Conservation (phyloP, 1,139 yeast genomes). For the Zhuliangozyma blackwelliae region DNA sequence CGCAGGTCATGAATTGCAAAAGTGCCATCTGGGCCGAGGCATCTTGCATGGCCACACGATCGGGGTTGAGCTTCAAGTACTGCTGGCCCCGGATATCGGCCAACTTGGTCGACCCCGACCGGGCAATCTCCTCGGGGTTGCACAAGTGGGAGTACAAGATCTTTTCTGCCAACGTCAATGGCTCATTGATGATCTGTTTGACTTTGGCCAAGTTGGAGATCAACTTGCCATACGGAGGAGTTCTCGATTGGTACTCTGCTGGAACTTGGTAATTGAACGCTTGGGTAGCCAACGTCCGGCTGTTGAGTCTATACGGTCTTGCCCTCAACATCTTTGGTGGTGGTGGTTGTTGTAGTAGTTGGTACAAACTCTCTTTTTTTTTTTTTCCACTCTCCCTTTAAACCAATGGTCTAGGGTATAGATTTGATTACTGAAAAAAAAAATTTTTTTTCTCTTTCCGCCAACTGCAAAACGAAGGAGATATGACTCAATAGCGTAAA, state of each 20-base stretch:
- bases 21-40: conserved; percentile 98
- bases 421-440: conserved; percentile 10
- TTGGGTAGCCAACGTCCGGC: conserved; percentile 30
- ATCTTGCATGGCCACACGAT: conserved; percentile 98
- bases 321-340: conserved; percentile 8
- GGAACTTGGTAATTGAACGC: conserved; percentile 44
- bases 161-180: conserved; percentile 90
- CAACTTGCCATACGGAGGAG: conserved; percentile 85
- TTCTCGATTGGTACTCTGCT: conserved; percentile 56
- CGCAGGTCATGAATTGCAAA: conserved; percentile 94
- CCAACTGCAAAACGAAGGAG: not conserved
- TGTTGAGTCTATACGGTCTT: conserved; percentile 3
- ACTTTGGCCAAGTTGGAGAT: conserved; percentile 60
- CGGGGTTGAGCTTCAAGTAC: conserved; percentile 90
- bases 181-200: conserved; percentile 60
- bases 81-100: conserved; percentile 72
- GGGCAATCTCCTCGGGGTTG: conserved; percentile 75
- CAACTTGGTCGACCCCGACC: conserved; percentile 41
- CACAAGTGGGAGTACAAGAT: conserved; percentile 87
- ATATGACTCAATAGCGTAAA: conserved; percentile 4
- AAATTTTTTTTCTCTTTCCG: conserved; percentile 2
- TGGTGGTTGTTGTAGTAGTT: not conserved
- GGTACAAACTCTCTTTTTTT: not conserved
- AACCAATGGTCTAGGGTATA: conserved; percentile 9
- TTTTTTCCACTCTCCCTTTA: conserved; percentile 1